A percentile compares a stretch with the other conserved stretches of the same genome.
Conservation (phyloP, 192 early-diverging fungal genomes). For the Backusella mclennaniae region DNA sequence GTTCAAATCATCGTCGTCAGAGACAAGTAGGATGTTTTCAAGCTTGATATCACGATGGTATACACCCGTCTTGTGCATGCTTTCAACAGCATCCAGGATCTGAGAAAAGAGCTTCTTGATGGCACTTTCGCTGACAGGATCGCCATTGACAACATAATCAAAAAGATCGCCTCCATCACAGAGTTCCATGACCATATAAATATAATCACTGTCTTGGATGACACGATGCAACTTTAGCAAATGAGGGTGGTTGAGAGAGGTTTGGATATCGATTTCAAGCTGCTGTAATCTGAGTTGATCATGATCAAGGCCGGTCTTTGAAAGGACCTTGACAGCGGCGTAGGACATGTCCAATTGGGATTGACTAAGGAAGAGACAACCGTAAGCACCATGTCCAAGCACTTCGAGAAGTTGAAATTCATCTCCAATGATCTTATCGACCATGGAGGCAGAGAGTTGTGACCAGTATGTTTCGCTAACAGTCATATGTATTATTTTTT, state of each 20-base stretch:
- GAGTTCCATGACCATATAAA: conserved; percentile 96
- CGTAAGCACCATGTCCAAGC: conserved; percentile 75
- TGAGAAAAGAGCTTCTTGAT: conserved; percentile 70
- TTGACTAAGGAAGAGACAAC: conserved; percentile 69
- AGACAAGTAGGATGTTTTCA: conserved; percentile 76
- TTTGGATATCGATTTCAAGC: conserved; percentile 57
- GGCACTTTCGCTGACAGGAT: conserved; percentile 43
- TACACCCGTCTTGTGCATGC: conserved; percentile 76
- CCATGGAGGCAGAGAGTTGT: conserved; percentile 26
- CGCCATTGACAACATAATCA: conserved; percentile 79
- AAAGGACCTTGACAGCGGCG: conserved; percentile 63
- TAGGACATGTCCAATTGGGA: conserved; percentile 44
- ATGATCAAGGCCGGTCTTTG: conserved; percentile 44
- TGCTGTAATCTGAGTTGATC: conserved; percentile 51
- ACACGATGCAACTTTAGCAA: conserved; percentile 85
- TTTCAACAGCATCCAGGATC: conserved; percentile 75
- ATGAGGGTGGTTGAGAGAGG: conserved; percentile 73
- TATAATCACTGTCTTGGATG: conserved; percentile 83
- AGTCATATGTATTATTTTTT: not conserved
- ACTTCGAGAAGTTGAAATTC: conserved; percentile 47
- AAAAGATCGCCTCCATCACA: conserved; percentile 93
- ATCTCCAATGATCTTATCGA: conserved; percentile 30
- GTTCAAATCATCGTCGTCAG: conserved; percentile 22
- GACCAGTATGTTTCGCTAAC: conserved; percentile 21
- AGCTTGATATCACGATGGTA: conserved; percentile 95